Base-by-base conservation (phyloP, 176 grass and related monocot genomes). In the Paspalum notatum region DNA sequence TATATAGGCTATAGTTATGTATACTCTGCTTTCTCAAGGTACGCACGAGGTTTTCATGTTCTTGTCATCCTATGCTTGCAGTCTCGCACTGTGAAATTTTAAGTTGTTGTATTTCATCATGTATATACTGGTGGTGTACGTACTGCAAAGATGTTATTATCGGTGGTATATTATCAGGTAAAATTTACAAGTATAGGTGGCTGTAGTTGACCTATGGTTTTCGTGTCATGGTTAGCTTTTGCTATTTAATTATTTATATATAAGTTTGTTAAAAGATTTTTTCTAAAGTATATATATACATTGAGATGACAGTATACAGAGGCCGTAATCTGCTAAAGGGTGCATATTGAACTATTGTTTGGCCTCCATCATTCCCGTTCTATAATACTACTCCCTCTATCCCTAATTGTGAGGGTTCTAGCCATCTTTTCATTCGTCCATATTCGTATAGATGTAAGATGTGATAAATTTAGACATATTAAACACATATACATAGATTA, bases 1-100 rank as follows among this genome's bases (percentile, higher is more conserved):
- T 80, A 41, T 32, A 21, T 14, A 3, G 8, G 9, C 8, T 65
- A 0, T 16, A 24, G 21, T 25, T 58, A 24, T 25, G n/a, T 24
- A 58, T 15, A 0, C 50, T 20, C 21, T 79, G 21, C n/a, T 51
- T 73, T 40, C 21, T 64, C 32, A 69, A 89, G 87, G 77, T 89
- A 81, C n/a, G n/a, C n/a, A n/a, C 76, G 77, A 0, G 48, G 1
- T 5, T 0, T 62, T 56, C 37, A 9, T 2, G 32, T 21, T 32
- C 55, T 21, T 83, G 5, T 50, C 12, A 17, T n/a, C 45, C 61
- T 69, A 13, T 8, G 5, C 5, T 6, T 42, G 6, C 6, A 42
- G 5, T 20, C 42, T 14, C n/a, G 42, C 2, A 32, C 10, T 11
- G 14, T 47, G 64, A 20, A 41, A 20, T 5, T 5, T 53, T 7